Base-by-base conservation (phyloP, 192 early-diverging fungal species). In the Jimgerdemannia lactiflua region DNA sequence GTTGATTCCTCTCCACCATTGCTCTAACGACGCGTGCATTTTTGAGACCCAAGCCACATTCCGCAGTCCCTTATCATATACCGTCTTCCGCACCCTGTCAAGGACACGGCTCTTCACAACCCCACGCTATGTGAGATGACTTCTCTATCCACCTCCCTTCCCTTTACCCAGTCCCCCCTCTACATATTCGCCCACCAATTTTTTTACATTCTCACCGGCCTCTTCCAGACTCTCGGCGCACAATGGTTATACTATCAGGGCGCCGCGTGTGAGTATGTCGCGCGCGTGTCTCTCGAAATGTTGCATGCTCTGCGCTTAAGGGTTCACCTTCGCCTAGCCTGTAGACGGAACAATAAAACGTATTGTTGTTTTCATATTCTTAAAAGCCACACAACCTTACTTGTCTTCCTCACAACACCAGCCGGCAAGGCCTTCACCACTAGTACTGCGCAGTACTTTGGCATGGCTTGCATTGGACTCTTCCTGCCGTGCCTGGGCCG, bases 181-280 rank as follows among this genome's bases (percentile, higher is more conserved):
- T 68, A 10, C 67, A 4, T 68, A 4, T 20, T 41, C 6, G 18
- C 69, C 20, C 83, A 90, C 69, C 87, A 90, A 69, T 43, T 81
- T 0, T 77, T 83, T 10, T 90, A 87, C 77, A 64, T 90, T 4
- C 40, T 80, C 20, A 81, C 87, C 10, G 89, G 89, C 4, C 77
- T 90, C 43, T 83, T 79, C 73, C 83, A 83, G 39, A 88, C 89
- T 4, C 77, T 90, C 44, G 85, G 82, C 2, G 74, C 79, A 17
- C 89, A 90, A 70, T 90, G 86, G 81, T 65, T 90, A 20, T 86
- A 86, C 64, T 90, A 90, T 73, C 80, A 88, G 77, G 87, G 87
- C 64, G 89, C 85, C 64, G 84, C 89, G 14, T 84, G 88, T 89
- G 83, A 86, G 84, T 75, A 41, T n/a, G 29, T 3, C 40, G 14